These are phyloP conservation scores for Paracamarosporium sp. DNA, from an alignment of 2,329 filamentous ascomycete species.

Conservation along the genomic window DNA sequence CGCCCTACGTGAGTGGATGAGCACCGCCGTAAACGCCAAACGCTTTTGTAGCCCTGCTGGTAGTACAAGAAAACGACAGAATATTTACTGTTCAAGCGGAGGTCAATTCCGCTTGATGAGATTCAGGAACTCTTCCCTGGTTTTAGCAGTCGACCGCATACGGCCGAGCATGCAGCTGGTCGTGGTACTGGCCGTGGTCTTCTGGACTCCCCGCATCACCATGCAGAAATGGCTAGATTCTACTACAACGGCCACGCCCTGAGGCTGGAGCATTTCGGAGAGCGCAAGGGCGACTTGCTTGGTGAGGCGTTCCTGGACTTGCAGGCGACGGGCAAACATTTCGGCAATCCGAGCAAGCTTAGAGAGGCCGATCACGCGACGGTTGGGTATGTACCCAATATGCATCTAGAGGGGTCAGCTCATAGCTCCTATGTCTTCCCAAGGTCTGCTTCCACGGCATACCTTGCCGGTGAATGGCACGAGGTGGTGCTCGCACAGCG, in stretches of 20 bases:
- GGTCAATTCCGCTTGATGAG: constrained; percentile 55
- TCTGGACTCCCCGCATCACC: constrained; percentile 98
- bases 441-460: constrained; percentile 26
- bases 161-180: constrained; percentile 98
- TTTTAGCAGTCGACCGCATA: constrained; percentile 91
- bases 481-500: constrained; percentile 94
- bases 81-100: constrained; percentile 1
- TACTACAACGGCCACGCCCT: constrained; percentile 96
- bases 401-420: constrained; percentile 73
- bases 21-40: constrained; percentile 28
- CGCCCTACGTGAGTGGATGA: constrained; percentile 39
- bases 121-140: constrained; percentile 92
- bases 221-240: constrained; percentile 97
- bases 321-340: constrained; percentile 91
- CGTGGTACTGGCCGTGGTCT: constrained; percentile 84
- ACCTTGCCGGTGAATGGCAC: constrained; percentile 97
- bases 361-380: constrained; percentile 91
- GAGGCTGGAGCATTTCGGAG: constrained; percentile 88
- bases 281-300: constrained; percentile 95
- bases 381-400: constrained; percentile 94
- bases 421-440: constrained; percentile 7
- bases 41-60: constrained; percentile 1
- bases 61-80: constrained; percentile 2
- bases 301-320: constrained; percentile 95
- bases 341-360: constrained; percentile 96